Evolutionary conservation across 192 early-diverging fungal genomes (phyloP).

Genomic region (Podila horticola): DNA sequence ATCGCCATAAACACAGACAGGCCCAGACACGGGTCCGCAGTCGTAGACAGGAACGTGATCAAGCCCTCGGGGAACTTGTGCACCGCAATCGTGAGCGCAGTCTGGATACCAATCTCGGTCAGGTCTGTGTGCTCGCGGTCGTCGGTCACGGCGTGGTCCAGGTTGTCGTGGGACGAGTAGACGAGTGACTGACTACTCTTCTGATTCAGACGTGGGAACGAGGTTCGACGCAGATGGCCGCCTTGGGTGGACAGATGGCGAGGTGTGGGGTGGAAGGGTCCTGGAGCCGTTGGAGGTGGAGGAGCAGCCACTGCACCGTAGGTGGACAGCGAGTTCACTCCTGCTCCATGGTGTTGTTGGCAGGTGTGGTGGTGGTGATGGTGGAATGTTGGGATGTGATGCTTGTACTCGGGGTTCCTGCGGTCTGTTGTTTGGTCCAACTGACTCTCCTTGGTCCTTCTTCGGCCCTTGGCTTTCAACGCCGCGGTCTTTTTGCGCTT

Average conservation of each 20-base stretch:
- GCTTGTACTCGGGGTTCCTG: neutral
- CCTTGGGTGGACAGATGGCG: neutral
- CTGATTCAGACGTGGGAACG: slow-evolving; percentile 32
- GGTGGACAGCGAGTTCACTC: neutral
- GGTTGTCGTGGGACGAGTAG: slow-evolving; percentile 38
- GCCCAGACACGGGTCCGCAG: slow-evolving; percentile 58
- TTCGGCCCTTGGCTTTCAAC: slow-evolving; percentile 1
- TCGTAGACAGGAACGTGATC: slow-evolving; percentile 63
- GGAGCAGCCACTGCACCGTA: neutral
- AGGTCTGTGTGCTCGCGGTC: slow-evolving; percentile 43
- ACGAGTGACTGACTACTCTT: neutral
- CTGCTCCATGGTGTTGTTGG: neutral
- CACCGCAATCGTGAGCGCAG: slow-evolving; percentile 60
- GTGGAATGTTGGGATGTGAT: neutral
- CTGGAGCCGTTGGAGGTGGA: slow-evolving; percentile 3
- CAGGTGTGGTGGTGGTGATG: slow-evolving; percentile 8
- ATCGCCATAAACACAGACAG: slow-evolving; percentile 62
- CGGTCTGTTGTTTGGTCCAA: neutral
- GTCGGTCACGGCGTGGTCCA: slow-evolving; percentile 42
- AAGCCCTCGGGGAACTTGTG: slow-evolving; percentile 71
- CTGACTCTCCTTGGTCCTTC: slow-evolving; percentile 14
- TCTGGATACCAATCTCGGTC: slow-evolving; percentile 64
- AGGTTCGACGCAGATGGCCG: slow-evolving; percentile 30
- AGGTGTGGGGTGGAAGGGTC: slow-evolving; percentile 1
- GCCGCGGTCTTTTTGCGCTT: slow-evolving; percentile 30